Conservation (phyloP, 306 rosid genomes). For the Dalbergia cultrata region DNA sequence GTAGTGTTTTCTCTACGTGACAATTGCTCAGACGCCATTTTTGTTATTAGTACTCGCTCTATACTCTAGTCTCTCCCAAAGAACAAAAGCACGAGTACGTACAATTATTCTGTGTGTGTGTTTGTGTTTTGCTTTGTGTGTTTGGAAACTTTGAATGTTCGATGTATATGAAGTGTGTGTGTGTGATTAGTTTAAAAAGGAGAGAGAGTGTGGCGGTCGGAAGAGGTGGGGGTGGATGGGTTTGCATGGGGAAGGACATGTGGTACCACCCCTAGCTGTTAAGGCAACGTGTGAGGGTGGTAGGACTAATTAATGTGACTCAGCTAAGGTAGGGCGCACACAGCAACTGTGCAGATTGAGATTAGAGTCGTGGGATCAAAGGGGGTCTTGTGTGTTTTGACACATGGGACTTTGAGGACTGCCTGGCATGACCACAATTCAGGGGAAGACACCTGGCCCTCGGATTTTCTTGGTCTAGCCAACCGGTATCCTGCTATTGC, state of each 20-base stretch:
- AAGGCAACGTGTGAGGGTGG: conserved; percentile 58
- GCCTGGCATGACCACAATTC: neutral
- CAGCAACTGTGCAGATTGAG: neutral
- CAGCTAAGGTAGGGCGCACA: neutral
- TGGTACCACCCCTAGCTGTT: conserved; percentile 9
- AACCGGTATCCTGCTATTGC: no score
- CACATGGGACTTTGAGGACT: conserved; percentile 40
- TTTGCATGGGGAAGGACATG: conserved; percentile 63
- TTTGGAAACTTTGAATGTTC: neutral
- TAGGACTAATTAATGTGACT: conserved; percentile 40
- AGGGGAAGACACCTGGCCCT: no score
- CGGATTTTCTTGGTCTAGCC: no score
- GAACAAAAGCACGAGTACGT: no score
- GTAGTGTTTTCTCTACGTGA: conserved; percentile 57
- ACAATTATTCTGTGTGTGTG: neutral
- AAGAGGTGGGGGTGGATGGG: conserved; percentile 42
- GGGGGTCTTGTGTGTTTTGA: neutral
- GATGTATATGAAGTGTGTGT: neutral
- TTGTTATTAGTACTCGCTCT: neutral
- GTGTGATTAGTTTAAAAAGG: conserved; percentile 33
- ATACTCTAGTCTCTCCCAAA: neutral
- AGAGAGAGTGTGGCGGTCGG: conserved; percentile 51
- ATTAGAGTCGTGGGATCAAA: conserved; percentile 21
- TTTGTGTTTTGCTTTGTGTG: neutral
- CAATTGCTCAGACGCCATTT: conserved; percentile 71